Conservation (phyloP, 1,284 basidiomycete species). For the Ganoderma leucocontextum region DNA sequence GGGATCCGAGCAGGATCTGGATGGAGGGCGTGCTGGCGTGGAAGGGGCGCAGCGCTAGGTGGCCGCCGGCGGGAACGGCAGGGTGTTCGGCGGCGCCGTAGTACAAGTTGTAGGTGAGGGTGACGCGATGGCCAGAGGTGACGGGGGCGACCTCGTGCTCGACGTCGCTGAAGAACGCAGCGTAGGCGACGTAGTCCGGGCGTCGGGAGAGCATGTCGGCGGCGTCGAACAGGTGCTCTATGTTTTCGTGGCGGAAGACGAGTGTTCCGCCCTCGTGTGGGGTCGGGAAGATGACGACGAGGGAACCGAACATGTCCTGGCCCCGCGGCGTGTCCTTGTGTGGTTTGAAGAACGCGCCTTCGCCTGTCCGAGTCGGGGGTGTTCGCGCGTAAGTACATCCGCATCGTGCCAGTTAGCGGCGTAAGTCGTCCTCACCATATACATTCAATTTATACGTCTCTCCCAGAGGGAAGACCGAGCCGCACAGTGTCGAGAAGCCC, state of each 20-base stretch:
- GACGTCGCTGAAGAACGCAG: slow-evolving; percentile 53
- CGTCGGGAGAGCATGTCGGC: slow-evolving; percentile 30
- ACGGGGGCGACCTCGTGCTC: slow-evolving; percentile 55
- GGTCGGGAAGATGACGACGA: slow-evolving; percentile 52
- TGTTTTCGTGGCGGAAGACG: slow-evolving; percentile 42
- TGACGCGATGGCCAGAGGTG: slow-evolving; percentile 49
- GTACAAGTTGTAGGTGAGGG: slow-evolving; percentile 53
- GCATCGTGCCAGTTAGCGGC: too few relatives aligned
- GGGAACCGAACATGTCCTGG: slow-evolving; percentile 45
- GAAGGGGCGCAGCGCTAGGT: background rate
- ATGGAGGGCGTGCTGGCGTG: background rate
- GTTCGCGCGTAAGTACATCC: too few relatives aligned
- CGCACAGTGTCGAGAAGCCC: slow-evolving; percentile 37
- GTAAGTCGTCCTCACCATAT: slow-evolving; percentile 36
- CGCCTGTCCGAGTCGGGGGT: slow-evolving; percentile 22
- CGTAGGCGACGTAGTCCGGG: slow-evolving; percentile 42
- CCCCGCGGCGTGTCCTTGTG: slow-evolving; percentile 52
- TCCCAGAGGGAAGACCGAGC: slow-evolving; percentile 35
- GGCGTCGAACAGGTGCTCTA: slow-evolving; percentile 44
- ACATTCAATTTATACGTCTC: slow-evolving; percentile 47
- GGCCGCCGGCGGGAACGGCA: background rate
- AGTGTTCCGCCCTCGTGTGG: slow-evolving; percentile 50
- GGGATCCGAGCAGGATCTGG: background rate
- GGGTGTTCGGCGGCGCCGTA: slow-evolving; percentile 14
- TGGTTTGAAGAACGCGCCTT: slow-evolving; percentile 51